These are phyloP conservation scores for Pleodorina starrii DNA, from an alignment of 139 green algal genomes.

Conservation along the genomic window DNA sequence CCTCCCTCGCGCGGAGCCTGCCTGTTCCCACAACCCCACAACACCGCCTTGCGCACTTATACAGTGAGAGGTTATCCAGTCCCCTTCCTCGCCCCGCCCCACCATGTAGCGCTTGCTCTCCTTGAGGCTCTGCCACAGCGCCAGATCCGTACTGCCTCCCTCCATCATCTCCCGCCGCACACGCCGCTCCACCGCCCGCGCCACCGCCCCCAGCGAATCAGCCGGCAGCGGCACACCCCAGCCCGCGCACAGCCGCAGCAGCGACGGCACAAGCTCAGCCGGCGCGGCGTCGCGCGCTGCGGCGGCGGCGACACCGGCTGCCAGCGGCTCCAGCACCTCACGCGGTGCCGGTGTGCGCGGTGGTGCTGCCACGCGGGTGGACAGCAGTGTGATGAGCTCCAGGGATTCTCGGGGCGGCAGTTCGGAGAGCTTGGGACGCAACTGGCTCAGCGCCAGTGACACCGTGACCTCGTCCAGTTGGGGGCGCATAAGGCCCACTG, in stretches of 20 bases:
- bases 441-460: background rate
- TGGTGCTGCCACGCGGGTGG: background rate
- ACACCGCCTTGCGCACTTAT: too few species aligned
- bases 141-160: background rate
- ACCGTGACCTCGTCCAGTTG: background rate
- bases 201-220: background rate
- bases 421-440: background rate
- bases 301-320: background rate
- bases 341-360: background rate
- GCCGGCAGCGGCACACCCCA: background rate
- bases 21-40: too few species aligned
- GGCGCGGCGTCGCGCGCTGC: background rate
- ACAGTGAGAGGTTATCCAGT: background rate
- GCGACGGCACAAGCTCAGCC: background rate
- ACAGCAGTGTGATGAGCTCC: background rate
- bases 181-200: background rate
- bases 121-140: background rate
- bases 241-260: background rate
- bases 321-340: background rate
- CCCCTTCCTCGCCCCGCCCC: too few species aligned
- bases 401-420: background rate
- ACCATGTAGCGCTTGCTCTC: background rate
- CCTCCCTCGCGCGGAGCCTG: too few species aligned
- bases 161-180: background rate
- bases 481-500: background rate